Evolutionary conservation across 441 rosid species (phyloP), one percentile per base, ranked within the genome.

Genomic region (Euphorbia corollata): DNA sequence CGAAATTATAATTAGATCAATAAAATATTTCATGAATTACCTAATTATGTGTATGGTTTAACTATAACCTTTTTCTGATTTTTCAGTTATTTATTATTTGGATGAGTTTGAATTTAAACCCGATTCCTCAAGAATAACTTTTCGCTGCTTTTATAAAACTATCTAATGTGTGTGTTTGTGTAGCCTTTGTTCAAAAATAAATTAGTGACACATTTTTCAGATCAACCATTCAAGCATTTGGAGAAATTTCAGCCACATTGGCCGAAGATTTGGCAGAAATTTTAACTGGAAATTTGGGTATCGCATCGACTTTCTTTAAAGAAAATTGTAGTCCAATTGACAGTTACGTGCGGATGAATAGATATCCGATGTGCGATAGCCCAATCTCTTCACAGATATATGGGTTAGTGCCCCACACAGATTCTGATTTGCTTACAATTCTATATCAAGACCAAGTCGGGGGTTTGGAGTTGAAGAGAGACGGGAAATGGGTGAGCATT

Each of bases 361-460:
- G 73, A 47, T 85, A 85, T 41, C 90, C 86, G 0, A 61, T 71
- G n/a, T 83, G 23, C 5, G 23, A n/a, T 2, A 5, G 86, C 59
- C 80, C 87, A 6, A 27, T 81, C 23, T 71, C 77, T n/a, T 68
- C 72, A 0, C 67, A 78, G 38, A 71, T 74, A 5, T 77, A 57
- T 1, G 90, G 90, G 22, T 32, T 85, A 27, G 74, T 85, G 7
- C 85, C 90, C 16, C 90, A 85, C 72, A 85, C 90, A 7, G 90
- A 85, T 71, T 83, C 84, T 1, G 80, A 78, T 68, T 80, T 83
- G 71, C 80, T 85, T 4, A 83, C 90, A 3, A 76, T 85, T 34
- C 73, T 85, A 54, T 30, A 61, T 73, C 86, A 83, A 79, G 90
- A 85, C 64, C 74, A 78, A 24, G 81, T 74, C 0, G 83, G 87